Conservation (phyloP, 1,139 yeast species). For the Zygosaccharomyces pseudobailii region DNA sequence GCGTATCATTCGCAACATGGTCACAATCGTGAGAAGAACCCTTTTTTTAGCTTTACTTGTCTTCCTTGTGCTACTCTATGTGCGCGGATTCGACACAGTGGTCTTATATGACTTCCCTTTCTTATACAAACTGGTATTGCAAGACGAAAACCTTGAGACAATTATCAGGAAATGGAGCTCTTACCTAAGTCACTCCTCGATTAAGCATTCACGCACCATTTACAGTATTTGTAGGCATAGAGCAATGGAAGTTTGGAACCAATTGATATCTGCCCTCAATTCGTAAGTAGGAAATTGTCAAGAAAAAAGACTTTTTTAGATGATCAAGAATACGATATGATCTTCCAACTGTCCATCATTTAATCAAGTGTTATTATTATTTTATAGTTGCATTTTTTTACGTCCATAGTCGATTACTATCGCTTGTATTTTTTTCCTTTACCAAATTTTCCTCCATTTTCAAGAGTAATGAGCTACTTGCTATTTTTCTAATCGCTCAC, state of each 20-base stretch:
- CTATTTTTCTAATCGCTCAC: background rate
- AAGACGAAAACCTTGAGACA: constrained; percentile 13
- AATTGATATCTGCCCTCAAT: background rate
- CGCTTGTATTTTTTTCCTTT: too few relatives aligned
- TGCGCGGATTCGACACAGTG: constrained; percentile 16
- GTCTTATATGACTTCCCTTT: constrained; percentile 13
- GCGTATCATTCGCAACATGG: constrained; percentile 12
- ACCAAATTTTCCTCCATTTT: background rate
- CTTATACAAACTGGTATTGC: constrained; percentile 9
- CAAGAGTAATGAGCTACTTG: background rate
- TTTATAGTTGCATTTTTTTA: too few relatives aligned
- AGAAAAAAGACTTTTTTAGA: background rate
- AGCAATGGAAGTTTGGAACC: constrained; percentile 1
- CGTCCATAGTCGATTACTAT: too few relatives aligned
- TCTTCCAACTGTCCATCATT: background rate
- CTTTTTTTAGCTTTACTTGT: constrained; percentile 1
- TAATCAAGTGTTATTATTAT: too few relatives aligned
- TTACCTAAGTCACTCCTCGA: constrained; percentile 12
- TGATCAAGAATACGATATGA: background rate
- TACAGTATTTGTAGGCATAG: constrained; percentile 3
- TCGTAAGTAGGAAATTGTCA: background rate
- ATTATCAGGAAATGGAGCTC: constrained; percentile 13
- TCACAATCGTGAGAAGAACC: constrained; percentile 11
- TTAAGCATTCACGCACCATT: constrained; percentile 5
- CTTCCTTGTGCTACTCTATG: constrained; percentile 9